These are phyloP conservation scores for Pythium plurisporium DNA, from an alignment of 352 stramenopile species.

Conservation along the genomic window DNA sequence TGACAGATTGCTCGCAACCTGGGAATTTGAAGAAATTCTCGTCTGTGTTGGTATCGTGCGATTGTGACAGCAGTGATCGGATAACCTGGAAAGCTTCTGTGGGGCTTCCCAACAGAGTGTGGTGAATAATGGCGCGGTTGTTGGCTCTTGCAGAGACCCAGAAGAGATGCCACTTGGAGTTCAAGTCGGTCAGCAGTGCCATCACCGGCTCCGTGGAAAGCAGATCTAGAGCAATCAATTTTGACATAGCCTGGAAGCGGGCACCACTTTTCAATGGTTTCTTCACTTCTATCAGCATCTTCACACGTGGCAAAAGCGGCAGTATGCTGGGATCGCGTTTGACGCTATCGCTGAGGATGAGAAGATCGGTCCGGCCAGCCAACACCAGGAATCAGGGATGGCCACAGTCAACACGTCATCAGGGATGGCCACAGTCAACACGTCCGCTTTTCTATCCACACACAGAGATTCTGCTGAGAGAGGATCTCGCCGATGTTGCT, in stretches of 20 bases:
- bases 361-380: conserved; percentile 37
- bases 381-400: conserved; percentile 33
- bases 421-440: conserved; percentile 30
- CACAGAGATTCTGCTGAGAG: conserved; percentile 29
- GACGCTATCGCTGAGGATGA: conserved; percentile 34
- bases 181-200: conserved; percentile 42
- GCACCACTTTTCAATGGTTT: conserved; percentile 19
- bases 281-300: conserved; percentile 51
- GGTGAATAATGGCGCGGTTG: conserved; percentile 20
- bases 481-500: conserved; percentile 33
- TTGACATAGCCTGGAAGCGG: conserved; percentile 34
- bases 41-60: conserved; percentile 25
- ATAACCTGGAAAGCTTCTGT: conserved; percentile 32
- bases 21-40: conserved; percentile 30
- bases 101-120: conserved; percentile 21
- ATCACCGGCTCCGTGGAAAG: conserved; percentile 32
- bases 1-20: conserved; percentile 27
- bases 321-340: neutral
- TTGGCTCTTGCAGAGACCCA: conserved; percentile 31
- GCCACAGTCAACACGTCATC: conserved; percentile 25
- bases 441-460: conserved; percentile 29
- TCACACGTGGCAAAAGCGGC: conserved; percentile 27
- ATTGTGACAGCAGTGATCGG: conserved; percentile 25
- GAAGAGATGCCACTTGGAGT: conserved; percentile 33
- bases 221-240: conserved; percentile 43